Conservation (phyloP, 2,329 filamentous ascomycete genomes). For the Shiraia sp. region DNA sequence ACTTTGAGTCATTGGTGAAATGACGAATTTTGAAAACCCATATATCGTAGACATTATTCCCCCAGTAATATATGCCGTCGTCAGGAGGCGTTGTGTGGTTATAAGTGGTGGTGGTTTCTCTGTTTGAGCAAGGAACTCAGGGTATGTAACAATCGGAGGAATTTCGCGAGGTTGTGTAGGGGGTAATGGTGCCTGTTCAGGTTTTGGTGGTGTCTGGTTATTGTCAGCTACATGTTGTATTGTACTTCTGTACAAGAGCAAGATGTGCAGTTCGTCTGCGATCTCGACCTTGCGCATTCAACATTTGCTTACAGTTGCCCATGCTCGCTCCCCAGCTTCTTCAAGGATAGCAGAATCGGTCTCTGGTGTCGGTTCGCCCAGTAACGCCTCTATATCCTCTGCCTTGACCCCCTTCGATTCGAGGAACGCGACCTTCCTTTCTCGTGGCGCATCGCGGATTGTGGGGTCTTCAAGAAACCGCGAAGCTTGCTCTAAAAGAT, state of each 20-base stretch:
- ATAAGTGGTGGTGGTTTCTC: constrained; percentile 63
- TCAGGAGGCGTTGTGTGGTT: constrained; percentile 59
- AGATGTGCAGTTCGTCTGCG: not conserved
- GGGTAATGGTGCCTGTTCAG: constrained; percentile 14
- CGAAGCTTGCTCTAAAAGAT: constrained; percentile 66
- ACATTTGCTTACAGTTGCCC: constrained; percentile 29
- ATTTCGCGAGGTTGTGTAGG: constrained; percentile 46
- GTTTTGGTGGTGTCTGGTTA: constrained; percentile 20
- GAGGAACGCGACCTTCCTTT: constrained; percentile 77
- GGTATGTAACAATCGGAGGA: constrained; percentile 68
- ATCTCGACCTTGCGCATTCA: not conserved
- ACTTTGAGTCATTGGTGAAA: constrained; percentile 63
- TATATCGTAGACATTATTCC: constrained; percentile 65
- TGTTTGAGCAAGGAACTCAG: constrained; percentile 65
- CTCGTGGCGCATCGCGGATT: constrained; percentile 69
- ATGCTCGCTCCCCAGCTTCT: constrained; percentile 29
- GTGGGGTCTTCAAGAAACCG: constrained; percentile 76
- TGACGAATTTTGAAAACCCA: constrained; percentile 69
- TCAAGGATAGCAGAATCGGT: constrained; percentile 17
- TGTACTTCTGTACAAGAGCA: not conserved
- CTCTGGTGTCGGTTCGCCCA: constrained; percentile 46
- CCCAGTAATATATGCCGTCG: constrained; percentile 60
- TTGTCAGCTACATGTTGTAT: constrained; percentile 11
- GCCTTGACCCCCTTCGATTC: constrained; percentile 72
- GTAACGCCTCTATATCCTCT: constrained; percentile 69